Conservation (phyloP, 495 filamentous ascomycete genomes). For the Neurospora sublineolata region DNA sequence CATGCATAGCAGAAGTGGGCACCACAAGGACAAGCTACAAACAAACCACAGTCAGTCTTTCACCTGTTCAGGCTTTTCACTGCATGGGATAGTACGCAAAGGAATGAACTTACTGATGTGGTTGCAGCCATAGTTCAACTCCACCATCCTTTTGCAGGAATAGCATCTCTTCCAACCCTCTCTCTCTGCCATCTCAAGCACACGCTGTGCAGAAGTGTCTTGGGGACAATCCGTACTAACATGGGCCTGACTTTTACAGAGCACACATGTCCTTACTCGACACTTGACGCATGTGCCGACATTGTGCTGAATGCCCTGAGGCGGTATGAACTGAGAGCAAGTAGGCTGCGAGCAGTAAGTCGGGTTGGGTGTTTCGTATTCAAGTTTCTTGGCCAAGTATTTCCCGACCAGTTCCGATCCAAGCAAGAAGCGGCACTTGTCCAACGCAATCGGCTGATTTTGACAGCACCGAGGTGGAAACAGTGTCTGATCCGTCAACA, state of each 20-base stretch:
- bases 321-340: constrained; percentile 37
- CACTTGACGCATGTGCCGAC: constrained; percentile 34
- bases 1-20: constrained; percentile 51
- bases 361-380: constrained; percentile 32
- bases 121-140: constrained; percentile 34
- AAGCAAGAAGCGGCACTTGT: constrained; percentile 21
- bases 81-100: background rate
- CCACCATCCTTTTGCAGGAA: constrained; percentile 27
- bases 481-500: constrained; percentile 35
- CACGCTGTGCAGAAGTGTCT: constrained; percentile 22
- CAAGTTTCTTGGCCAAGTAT: constrained; percentile 31
- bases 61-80: background rate
- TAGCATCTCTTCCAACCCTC: constrained; percentile 35
- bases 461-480: constrained; percentile 45
- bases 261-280: constrained; percentile 26
- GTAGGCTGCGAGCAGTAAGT: constrained; percentile 35
- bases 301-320: constrained; percentile 16
- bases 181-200: constrained; percentile 22
- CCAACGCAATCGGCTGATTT: constrained; percentile 27
- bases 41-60: background rate
- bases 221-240: constrained; percentile 26
- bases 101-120: constrained; percentile 26
- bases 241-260: constrained; percentile 37
- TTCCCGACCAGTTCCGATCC: constrained; percentile 10
- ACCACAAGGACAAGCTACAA: constrained; percentile 34